These are phyloP conservation scores for Vairimorpha necatrix DNA, from an alignment of 371 early-diverging fungal species.

Conservation along the genomic window DNA sequence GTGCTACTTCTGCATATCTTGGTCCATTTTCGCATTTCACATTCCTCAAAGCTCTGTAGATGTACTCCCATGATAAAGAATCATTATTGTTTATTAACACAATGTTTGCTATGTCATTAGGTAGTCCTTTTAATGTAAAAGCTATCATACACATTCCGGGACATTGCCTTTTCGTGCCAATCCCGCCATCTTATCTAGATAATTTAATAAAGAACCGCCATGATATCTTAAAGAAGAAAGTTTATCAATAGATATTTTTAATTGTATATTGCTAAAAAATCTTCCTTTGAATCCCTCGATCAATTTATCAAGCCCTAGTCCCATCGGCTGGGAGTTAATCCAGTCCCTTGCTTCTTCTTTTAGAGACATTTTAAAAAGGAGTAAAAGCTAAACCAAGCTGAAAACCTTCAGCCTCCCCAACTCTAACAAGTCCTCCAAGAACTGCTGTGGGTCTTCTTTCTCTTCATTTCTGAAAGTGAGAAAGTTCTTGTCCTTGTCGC, in stretches of 20 bases:
- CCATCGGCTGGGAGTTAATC: not conserved
- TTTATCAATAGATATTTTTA: not conserved
- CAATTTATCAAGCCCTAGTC: not conserved
- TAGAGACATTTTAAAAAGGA: not conserved
- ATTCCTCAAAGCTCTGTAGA: slow-evolving; percentile 1
- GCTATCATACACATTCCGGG: not conserved
- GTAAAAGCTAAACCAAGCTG: not conserved
- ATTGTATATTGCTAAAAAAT: not conserved
- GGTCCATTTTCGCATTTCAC: not conserved
- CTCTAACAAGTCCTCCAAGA: not conserved
- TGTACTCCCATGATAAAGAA: not conserved
- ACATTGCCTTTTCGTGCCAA: slow-evolving; percentile 10
- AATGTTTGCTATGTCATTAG: not conserved
- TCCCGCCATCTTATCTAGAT: not conserved
- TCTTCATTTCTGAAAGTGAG: slow-evolving; percentile 15
- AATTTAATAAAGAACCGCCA: not conserved
- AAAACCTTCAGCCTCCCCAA: slow-evolving; percentile 1
- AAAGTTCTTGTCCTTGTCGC: not conserved
- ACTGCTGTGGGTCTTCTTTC: slow-evolving; percentile 4
- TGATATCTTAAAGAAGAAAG: not conserved
- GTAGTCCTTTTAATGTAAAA: not conserved
- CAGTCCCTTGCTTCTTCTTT: not conserved
- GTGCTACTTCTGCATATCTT: not conserved
- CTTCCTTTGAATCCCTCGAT: not conserved
- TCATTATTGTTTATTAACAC: slow-evolving; percentile 4